Percentiles rank a stretch among this genome's conserved stretches.
Evolutionary conservation across 495 filamentous ascomycete genomes (phyloP).

Genomic region (Sphaerosporella brunnea): DNA sequence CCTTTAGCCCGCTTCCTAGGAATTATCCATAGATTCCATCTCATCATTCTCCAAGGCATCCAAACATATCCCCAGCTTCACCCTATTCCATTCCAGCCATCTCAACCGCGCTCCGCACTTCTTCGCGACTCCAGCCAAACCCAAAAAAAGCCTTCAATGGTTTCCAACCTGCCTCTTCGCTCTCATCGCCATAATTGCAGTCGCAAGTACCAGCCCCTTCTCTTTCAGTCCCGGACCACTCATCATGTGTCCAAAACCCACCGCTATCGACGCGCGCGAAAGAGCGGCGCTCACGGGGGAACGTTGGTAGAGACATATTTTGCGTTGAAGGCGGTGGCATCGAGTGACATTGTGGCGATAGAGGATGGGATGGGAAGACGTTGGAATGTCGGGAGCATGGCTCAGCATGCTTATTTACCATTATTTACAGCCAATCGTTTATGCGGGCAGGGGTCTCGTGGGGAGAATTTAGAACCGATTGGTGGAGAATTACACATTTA

Average conservation of each 20-base stretch:
- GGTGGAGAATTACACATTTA: too few relatives aligned
- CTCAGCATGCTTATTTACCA: too few relatives aligned
- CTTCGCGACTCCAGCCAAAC: slow-evolving; percentile 1
- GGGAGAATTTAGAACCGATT: too few relatives aligned
- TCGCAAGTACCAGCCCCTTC: neutral
- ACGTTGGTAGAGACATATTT: slow-evolving; percentile 1
- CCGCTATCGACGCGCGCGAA: neutral
- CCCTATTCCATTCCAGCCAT: too few relatives aligned
- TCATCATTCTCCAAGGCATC: too few relatives aligned
- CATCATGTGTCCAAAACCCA: slow-evolving; percentile 1
- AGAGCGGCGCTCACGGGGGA: neutral
- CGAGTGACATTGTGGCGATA: neutral
- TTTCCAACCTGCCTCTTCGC: slow-evolving; percentile 3
- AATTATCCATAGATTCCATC: too few relatives aligned
- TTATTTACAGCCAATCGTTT: too few relatives aligned
- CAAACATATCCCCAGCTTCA: too few relatives aligned
- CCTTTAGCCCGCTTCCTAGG: too few relatives aligned
- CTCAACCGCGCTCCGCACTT: neutral
- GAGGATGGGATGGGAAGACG: neutral
- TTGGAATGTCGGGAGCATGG: neutral
- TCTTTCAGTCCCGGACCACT: neutral
- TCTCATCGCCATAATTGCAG: slow-evolving; percentile 3
- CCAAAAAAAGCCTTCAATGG: slow-evolving; percentile 7
- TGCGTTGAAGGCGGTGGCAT: neutral
- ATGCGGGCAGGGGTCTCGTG: too few relatives aligned